Evolutionary conservation across 306 rosid species (phyloP), one percentile per base, ranked within the genome.

Genomic region (Crotalaria pallida): DNA sequence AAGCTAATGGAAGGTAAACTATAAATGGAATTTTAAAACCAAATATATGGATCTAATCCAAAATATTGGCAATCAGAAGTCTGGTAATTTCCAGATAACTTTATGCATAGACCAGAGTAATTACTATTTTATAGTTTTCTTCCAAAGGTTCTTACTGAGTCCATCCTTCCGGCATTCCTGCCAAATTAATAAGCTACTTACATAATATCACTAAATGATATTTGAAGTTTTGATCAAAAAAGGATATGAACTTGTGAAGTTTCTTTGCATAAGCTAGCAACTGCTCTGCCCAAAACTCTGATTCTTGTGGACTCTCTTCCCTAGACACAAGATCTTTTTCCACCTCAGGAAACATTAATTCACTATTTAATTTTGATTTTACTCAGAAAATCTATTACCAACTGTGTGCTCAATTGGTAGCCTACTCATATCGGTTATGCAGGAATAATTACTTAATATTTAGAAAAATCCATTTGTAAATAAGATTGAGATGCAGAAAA

Each of bases 41-140:
- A 34, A 38, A 56, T 6, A 50, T 19, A 61, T 61, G 34, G 73
- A 45, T 56, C 48, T 17, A 24, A 64, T 18, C 66, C 41, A 51
- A 59, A 78, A 71, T 10, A 38, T 66, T 49, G 18, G 43, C 24
- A 67, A 49, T 13, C 10, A 56, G 34, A 57, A 73, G 78, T 47
- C 63, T 5, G 34, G 29, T 22, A 74, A 51, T 8, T 51, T 38
- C 62, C 55, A 65, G 21, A 49, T 33, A 53, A 77, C 13, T 45
- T 57, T 43, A 48, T 43, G 70, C 69, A 76, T 34, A 56, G 64
- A 31, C 17, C 65, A 45, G 21, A 53, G 68, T 59, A 76, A 10
- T 34, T 47, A 49, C 45, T 61, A 77, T 15, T 13, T 49, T 26
- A 29, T 0, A n/a, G 71, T 75, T 65, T 80, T 75, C 72, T 36